Percentiles rank a stretch among this genome's conserved stretches.
Conservation (phyloP, 306 rosid genomes). For the Begonia loranthoides region DNA sequence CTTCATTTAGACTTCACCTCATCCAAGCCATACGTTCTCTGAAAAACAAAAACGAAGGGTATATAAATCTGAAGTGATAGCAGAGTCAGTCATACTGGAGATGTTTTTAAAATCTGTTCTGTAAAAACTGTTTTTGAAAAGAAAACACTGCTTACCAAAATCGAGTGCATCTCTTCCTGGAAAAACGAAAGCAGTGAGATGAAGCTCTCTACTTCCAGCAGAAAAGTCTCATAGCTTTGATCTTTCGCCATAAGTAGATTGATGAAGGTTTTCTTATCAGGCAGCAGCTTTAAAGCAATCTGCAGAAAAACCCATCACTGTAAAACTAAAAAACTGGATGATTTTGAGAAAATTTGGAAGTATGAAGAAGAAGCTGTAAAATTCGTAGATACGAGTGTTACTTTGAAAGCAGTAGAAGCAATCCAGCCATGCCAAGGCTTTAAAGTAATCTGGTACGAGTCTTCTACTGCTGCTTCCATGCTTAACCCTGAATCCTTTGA, state of each 20-base stretch:
- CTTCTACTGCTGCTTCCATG: conserved; percentile 51
- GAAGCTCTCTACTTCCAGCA: conserved; percentile 34
- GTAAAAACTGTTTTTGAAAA: not conserved
- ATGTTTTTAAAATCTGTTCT: no score
- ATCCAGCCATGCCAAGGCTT: conserved; percentile 78
- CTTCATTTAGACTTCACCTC: conserved; percentile 31
- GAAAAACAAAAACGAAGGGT: conserved; percentile 8
- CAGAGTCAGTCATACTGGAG: no score
- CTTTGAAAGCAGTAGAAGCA: conserved; percentile 55
- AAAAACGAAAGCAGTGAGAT: conserved; percentile 37
- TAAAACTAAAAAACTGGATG: conserved; percentile 6
- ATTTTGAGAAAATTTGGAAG: no score
- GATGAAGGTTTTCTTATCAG: conserved; percentile 37
- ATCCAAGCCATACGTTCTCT: conserved; percentile 43
- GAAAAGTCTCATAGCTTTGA: conserved; percentile 22
- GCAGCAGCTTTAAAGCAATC: conserved; percentile 61
- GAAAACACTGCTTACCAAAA: conserved; percentile 27
- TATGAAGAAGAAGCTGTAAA: not conserved
- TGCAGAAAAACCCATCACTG: conserved; percentile 18
- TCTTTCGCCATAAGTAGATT: conserved; percentile 34
- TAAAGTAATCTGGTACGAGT: conserved; percentile 43
- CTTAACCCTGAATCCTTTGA: conserved; percentile 21
- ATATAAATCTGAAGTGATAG: not conserved
- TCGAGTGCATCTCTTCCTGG: conserved; percentile 37
- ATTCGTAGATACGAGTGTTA: conserved; percentile 3